These are phyloP conservation scores for Metarhizium album DNA, from an alignment of 2,329 filamentous ascomycete species.

Conservation along the genomic window DNA sequence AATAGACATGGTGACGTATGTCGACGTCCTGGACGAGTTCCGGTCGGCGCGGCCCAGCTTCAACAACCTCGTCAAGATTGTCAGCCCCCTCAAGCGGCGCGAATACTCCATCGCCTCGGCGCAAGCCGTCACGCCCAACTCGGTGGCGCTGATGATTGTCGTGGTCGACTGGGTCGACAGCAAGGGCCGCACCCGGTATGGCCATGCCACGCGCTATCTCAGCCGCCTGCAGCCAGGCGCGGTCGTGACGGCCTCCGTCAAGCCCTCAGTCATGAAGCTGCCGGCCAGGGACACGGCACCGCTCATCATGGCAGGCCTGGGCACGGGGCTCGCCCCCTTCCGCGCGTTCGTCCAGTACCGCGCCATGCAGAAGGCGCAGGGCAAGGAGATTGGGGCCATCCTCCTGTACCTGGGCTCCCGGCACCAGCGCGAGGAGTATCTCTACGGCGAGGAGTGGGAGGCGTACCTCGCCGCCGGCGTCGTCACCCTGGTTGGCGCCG, in stretches of 20 bases:
- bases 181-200: slow-evolving; percentile 77
- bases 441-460: slow-evolving; percentile 99
- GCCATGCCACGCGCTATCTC: slow-evolving; percentile 88
- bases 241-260: slow-evolving; percentile 82
- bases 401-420: slow-evolving; percentile 94
- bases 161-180: slow-evolving; percentile 93
- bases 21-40: slow-evolving; percentile 84
- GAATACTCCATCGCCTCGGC: slow-evolving; percentile 99
- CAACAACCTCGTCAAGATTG: slow-evolving; percentile 79
- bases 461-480: slow-evolving; percentile 93
- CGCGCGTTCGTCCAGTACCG: slow-evolving; percentile 97
- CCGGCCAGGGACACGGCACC: slow-evolving; percentile 77
- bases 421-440: slow-evolving; percentile 95
- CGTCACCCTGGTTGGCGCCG: slow-evolving; percentile 84
- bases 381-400: slow-evolving; percentile 87
- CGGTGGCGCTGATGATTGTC: slow-evolving; percentile 92
- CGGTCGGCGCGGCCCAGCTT: slow-evolving; percentile 78
- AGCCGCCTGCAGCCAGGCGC: slow-evolving; percentile 64
- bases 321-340: slow-evolving; percentile 97
- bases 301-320: slow-evolving; percentile 98
- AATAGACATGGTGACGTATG: slow-evolving; percentile 83
- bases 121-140: slow-evolving; percentile 82
- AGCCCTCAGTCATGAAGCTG: slow-evolving; percentile 99
- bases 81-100: slow-evolving; percentile 84
- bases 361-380: slow-evolving; percentile 94